phyloP scores from a whole-genome alignment of 179 eudicot genomes.

The Monotropa hypopitys region DNA sequence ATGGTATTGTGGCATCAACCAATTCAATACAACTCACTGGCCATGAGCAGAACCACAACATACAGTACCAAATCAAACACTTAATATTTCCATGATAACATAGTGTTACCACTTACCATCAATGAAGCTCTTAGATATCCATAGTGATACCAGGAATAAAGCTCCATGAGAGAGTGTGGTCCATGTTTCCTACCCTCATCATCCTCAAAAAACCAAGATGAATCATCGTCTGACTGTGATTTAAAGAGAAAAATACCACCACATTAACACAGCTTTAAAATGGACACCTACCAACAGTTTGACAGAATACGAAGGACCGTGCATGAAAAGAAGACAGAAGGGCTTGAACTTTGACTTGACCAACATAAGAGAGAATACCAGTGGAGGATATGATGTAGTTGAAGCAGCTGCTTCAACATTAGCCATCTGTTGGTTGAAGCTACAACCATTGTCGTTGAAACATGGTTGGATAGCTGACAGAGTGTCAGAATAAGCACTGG shows the following conservation, averaged over 20 bases:
- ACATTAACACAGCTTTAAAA: neutral
- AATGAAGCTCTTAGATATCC: conserved; percentile 55
- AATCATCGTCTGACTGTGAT: conserved; percentile 46
- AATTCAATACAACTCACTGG: neutral
- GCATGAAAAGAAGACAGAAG: neutral
- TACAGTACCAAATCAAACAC: neutral
- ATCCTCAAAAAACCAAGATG: conserved; percentile 65
- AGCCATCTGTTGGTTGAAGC: conserved; percentile 14
- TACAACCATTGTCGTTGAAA: neutral
- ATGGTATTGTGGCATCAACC: neutral
- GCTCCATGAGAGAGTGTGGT: conserved; percentile 82
- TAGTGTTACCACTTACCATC: conserved; percentile 38
- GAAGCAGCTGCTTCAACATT: conserved; percentile 19
- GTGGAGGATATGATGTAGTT: conserved; percentile 16
- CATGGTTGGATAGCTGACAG: conserved; percentile 11
- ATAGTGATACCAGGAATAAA: conserved; percentile 66
- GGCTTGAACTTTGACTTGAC: neutral
- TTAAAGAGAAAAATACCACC: neutral
- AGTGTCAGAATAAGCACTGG: conserved; percentile 13
- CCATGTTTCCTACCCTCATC: conserved; percentile 55
- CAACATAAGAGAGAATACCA: conserved; percentile 19
- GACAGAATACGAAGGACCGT: neutral
- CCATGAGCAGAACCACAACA: neutral
- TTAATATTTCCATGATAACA: neutral
- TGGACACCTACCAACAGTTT: neutral